Evolutionary conservation across 768 basidiomycete species (phyloP).

Genomic region (Podaxis pistillaris): DNA sequence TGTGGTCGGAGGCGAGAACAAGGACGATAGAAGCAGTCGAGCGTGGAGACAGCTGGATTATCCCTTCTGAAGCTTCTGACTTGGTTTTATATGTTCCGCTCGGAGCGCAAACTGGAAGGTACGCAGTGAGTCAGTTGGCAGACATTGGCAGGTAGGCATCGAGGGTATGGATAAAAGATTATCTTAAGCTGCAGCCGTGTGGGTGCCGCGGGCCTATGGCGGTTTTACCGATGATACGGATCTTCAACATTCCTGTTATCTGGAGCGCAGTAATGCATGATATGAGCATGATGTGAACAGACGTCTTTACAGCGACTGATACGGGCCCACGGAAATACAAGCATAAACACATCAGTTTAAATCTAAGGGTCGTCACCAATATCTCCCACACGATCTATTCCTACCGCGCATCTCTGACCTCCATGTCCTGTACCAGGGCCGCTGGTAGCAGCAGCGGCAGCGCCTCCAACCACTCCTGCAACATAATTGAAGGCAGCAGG

Average conservation of each 20-base stretch:
- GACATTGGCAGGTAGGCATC: not conserved
- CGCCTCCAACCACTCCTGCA: not conserved
- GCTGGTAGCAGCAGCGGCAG: not conserved
- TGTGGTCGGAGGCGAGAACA: not conserved
- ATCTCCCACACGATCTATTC: not conserved
- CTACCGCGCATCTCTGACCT: not conserved
- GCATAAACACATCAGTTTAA: not conserved
- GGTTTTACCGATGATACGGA: too few relatives aligned
- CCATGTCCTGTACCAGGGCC: too few relatives aligned
- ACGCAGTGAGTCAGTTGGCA: not conserved
- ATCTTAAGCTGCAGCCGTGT: not conserved
- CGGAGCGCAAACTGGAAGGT: not conserved
- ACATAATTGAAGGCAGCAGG: not conserved
- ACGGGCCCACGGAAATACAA: not conserved
- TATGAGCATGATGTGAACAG: too few relatives aligned
- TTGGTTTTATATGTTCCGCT: not conserved
- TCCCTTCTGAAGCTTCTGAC: not conserved
- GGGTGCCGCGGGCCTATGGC: too few relatives aligned
- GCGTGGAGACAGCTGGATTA: not conserved
- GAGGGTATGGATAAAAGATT: not conserved
- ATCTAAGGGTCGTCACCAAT: not conserved
- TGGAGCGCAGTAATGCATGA: too few relatives aligned
- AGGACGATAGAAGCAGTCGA: not conserved
- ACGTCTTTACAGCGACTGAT: not conserved
- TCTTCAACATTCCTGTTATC: too few relatives aligned